Conservation (phyloP, 768 basidiomycete genomes). For the Daedaleopsis sinensis region DNA sequence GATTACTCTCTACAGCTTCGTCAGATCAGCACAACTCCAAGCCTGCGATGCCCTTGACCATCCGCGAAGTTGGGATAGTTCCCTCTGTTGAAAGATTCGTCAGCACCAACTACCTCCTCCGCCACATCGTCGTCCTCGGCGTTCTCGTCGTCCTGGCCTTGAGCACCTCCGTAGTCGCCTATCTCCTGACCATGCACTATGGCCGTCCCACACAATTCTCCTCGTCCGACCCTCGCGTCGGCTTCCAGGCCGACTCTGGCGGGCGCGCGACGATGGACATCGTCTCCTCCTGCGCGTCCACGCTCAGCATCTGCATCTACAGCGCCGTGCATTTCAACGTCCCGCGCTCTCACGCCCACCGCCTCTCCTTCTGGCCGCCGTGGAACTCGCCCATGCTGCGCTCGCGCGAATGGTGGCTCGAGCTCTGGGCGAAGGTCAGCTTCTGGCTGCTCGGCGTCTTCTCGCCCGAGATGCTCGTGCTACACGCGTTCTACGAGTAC, state of each 20-base stretch:
- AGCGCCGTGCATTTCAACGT: constrained; percentile 21
- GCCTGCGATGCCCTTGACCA: constrained; percentile 4
- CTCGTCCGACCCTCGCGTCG: constrained; percentile 15
- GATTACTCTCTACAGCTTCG: no score
- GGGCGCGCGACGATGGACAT: constrained; percentile 19
- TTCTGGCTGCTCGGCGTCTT: constrained; percentile 22
- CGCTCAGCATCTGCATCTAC: constrained; percentile 21
- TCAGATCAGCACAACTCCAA: no score
- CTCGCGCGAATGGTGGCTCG: constrained; percentile 20
- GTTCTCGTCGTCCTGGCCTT: constrained; percentile 6
- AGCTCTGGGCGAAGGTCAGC: constrained; percentile 18
- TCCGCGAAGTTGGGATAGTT: constrained; percentile 14
- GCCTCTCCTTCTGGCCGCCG: constrained; percentile 2
- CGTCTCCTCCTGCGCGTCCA: constrained; percentile 15
- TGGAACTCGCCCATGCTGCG: constrained; percentile 1
- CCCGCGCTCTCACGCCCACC: constrained; percentile 17
- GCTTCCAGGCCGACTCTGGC: constrained; percentile 12
- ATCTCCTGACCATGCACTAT: constrained; percentile 11
- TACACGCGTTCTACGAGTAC: constrained; percentile 21
- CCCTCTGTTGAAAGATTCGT: constrained; percentile 20
- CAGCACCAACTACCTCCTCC: constrained; percentile 19
- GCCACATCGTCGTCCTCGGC: constrained; percentile 14
- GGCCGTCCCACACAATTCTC: constrained; percentile 15
- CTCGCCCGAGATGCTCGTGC: constrained; percentile 23
- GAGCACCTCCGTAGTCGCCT: constrained; percentile 4